These are phyloP conservation scores for Penicillium lividum DNA, from an alignment of 495 filamentous ascomycete genomes.

Conservation along the genomic window DNA sequence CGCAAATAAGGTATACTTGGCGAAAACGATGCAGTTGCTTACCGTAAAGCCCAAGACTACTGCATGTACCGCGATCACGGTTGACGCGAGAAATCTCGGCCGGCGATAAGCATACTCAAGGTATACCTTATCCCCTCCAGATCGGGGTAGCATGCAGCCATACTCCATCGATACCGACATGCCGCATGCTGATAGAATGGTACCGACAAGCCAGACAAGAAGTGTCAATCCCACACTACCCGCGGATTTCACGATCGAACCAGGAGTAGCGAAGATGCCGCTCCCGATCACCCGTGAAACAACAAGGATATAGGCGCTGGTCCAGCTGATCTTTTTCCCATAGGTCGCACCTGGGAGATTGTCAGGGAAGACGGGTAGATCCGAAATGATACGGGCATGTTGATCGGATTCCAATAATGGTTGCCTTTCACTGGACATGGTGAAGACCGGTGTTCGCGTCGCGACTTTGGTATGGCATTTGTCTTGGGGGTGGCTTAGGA, in stretches of 20 bases:
- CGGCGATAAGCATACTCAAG: constrained; percentile 72
- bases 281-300: constrained; percentile 74
- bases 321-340: constrained; percentile 55
- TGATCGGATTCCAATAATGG: constrained; percentile 27
- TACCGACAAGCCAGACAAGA: constrained; percentile 64
- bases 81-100: constrained; percentile 69
- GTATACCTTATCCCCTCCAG: constrained; percentile 74
- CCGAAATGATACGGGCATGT: constrained; percentile 7
- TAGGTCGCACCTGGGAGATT: constrained; percentile 17
- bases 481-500: background rate
- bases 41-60: constrained; percentile 69
- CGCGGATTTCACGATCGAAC: constrained; percentile 63
- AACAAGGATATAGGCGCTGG: constrained; percentile 71
- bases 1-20: constrained; percentile 48
- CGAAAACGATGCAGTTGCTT: constrained; percentile 47
- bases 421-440: constrained; percentile 23
- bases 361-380: constrained; percentile 9
- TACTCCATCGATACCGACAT: constrained; percentile 65
- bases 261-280: constrained; percentile 76
- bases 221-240: constrained; percentile 69
- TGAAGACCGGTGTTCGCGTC: background rate
- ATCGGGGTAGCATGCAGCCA: constrained; percentile 71
- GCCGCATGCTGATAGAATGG: constrained; percentile 59
- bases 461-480: background rate
- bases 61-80: constrained; percentile 64